phyloP scores from a whole-genome alignment of 2,329 filamentous ascomycete genomes.

The Didymella arachidicola region DNA sequence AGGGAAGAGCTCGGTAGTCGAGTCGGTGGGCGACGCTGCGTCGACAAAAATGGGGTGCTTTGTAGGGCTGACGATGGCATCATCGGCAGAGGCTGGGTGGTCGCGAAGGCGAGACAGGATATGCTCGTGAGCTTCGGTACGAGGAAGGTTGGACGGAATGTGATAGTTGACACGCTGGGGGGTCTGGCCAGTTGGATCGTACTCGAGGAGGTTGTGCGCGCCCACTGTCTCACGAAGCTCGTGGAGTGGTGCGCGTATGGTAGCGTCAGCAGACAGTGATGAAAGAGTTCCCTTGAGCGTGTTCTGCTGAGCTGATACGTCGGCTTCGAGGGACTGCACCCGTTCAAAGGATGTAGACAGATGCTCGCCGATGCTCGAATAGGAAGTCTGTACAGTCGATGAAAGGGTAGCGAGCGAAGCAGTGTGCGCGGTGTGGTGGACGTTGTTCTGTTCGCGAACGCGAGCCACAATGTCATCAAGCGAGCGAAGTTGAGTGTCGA shows the following conservation, averaged over 20 bases:
- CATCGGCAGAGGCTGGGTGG: slow-evolving; percentile 42
- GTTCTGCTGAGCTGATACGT: slow-evolving; percentile 68
- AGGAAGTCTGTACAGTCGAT: slow-evolving; percentile 74
- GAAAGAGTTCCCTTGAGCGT: slow-evolving; percentile 68
- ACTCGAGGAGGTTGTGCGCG: slow-evolving; percentile 74
- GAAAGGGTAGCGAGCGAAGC: slow-evolving; percentile 72
- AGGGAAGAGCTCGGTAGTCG: slow-evolving; percentile 40
- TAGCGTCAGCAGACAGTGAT: slow-evolving; percentile 62
- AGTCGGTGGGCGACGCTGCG: slow-evolving; percentile 49
- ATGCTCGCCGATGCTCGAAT: slow-evolving; percentile 73
- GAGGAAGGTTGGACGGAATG: slow-evolving; percentile 80
- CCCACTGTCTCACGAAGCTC: slow-evolving; percentile 75
- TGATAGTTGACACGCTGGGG: slow-evolving; percentile 81
- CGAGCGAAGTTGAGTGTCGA: slow-evolving; percentile 86
- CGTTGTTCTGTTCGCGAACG: slow-evolving; percentile 80
- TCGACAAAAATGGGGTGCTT: slow-evolving; percentile 65
- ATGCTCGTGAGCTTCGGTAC: slow-evolving; percentile 70
- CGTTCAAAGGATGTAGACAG: slow-evolving; percentile 73
- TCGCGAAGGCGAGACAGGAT: slow-evolving; percentile 60
- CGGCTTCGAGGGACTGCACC: slow-evolving; percentile 71
- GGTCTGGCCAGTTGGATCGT: slow-evolving; percentile 83
- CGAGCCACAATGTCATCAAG: slow-evolving; percentile 89
- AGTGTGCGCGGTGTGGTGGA: slow-evolving; percentile 74
- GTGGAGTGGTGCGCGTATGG: slow-evolving; percentile 72
- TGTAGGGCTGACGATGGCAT: slow-evolving; percentile 50